Percentiles rank a stretch among this genome's conserved stretches.
phyloP scores from a whole-genome alignment of 2,329 filamentous ascomycete genomes.

The Colletotrichum costaricense region DNA sequence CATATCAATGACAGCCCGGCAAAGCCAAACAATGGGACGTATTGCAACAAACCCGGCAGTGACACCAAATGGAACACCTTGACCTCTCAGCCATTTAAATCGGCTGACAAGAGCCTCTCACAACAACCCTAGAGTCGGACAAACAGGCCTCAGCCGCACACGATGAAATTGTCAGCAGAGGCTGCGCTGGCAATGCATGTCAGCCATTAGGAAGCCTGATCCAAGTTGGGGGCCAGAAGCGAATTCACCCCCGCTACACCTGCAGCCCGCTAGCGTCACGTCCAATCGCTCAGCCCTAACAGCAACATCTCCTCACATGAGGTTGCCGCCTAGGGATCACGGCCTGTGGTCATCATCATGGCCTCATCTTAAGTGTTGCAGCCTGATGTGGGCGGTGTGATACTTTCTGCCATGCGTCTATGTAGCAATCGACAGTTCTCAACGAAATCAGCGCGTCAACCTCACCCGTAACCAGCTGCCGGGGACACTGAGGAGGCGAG shows the following conservation, averaged over 20 bases:
- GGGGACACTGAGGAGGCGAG: background rate
- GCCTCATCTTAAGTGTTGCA: background rate
- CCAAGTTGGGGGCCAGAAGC: background rate
- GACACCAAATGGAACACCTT: background rate
- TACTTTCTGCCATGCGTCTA: background rate
- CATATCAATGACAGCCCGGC: background rate
- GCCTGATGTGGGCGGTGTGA: background rate
- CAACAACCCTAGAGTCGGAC: background rate
- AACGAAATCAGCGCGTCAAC: background rate
- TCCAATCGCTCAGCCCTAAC: slow-evolving; percentile 22
- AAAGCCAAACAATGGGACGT: background rate
- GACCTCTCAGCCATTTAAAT: background rate
- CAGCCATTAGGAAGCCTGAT: slow-evolving; percentile 2
- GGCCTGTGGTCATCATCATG: slow-evolving; percentile 16
- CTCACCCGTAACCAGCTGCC: background rate
- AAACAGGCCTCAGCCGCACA: slow-evolving; percentile 3
- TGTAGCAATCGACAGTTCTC: background rate
- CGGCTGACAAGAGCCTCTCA: background rate
- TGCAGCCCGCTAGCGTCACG: slow-evolving; percentile 28
- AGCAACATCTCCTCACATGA: slow-evolving; percentile 16
- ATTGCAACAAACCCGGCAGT: background rate
- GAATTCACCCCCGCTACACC: background rate
- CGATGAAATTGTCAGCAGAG: background rate
- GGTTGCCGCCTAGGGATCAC: background rate
- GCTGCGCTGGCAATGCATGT: slow-evolving; percentile 30